These are phyloP conservation scores for Mycena kentingensis DNA, from an alignment of 768 basidiomycete species.

Conservation along the genomic window DNA sequence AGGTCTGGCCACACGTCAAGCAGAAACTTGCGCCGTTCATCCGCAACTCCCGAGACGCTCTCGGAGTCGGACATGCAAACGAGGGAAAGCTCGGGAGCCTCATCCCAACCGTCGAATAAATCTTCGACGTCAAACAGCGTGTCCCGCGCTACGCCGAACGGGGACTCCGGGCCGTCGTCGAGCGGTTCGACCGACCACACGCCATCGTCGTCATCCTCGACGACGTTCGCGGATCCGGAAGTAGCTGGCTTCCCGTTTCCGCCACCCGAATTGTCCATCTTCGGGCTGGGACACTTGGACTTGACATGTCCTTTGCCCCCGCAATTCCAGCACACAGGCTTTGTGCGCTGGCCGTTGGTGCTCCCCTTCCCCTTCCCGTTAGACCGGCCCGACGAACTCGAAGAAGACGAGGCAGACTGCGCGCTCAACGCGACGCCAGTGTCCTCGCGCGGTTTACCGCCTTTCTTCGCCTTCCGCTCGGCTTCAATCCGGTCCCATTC, in stretches of 20 bases:
- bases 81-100: background rate
- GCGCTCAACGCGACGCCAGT: conserved; percentile 5
- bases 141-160: background rate
- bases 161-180: background rate
- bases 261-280: conserved; percentile 11
- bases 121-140: conserved; percentile 1
- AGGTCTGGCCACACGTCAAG: background rate
- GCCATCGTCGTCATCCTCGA: conserved; percentile 22
- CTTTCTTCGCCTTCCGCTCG: conserved; percentile 1
- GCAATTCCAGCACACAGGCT: conserved; percentile 32
- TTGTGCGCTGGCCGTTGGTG: conserved; percentile 1
- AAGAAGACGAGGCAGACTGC: background rate
- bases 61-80: conserved; percentile 1
- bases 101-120: background rate
- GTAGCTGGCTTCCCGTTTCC: conserved; percentile 11
- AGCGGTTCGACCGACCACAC: conserved; percentile 2
- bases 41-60: background rate
- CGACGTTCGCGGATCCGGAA: conserved; percentile 11
- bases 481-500: conserved; percentile 5
- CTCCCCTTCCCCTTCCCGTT: background rate
- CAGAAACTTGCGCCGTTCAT: background rate
- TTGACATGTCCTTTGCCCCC: conserved; percentile 28
- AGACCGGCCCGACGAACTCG: background rate
- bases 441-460: background rate
- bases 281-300: conserved; percentile 26